These are phyloP conservation scores for Entamoeba moshkovskii DNA, from an alignment of 208 protist species.

Conservation along the genomic window DNA sequence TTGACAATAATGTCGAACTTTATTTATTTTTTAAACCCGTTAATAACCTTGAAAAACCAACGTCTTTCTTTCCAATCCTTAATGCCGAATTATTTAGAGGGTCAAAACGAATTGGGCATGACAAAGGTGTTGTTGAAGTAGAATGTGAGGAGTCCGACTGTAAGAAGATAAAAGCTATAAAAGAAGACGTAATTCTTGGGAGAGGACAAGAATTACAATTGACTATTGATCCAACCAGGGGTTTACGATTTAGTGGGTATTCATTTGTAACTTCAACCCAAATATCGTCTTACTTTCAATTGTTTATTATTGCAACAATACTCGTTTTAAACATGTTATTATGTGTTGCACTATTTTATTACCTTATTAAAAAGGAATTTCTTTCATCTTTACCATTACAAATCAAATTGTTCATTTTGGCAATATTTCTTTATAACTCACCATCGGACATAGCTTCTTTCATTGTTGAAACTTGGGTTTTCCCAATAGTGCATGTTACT, in stretches of 20 bases:
- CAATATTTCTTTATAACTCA: background rate
- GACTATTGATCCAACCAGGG: background rate
- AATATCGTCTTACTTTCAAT: background rate
- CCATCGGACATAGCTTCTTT: background rate
- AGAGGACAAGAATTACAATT: background rate
- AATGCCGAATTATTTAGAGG: background rate
- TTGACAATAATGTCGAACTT: too few species aligned
- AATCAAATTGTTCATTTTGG: background rate
- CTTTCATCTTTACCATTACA: background rate
- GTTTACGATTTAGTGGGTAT: background rate
- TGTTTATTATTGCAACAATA: background rate
- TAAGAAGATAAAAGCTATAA: background rate
- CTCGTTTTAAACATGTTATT: background rate
- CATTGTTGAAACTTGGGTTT: background rate
- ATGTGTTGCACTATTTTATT: background rate
- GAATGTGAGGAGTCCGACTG: background rate
- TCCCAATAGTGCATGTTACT: background rate
- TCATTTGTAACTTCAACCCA: background rate
- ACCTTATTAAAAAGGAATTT: background rate
- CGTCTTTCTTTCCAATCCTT: background rate
- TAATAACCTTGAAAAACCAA: too few species aligned
- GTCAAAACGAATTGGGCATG: background rate
- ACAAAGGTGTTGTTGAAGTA: background rate
- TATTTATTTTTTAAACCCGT: too few species aligned
- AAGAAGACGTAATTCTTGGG: background rate